Conservation (phyloP, 106 monocot genomes). For the Phalaenopsis equestris region DNA sequence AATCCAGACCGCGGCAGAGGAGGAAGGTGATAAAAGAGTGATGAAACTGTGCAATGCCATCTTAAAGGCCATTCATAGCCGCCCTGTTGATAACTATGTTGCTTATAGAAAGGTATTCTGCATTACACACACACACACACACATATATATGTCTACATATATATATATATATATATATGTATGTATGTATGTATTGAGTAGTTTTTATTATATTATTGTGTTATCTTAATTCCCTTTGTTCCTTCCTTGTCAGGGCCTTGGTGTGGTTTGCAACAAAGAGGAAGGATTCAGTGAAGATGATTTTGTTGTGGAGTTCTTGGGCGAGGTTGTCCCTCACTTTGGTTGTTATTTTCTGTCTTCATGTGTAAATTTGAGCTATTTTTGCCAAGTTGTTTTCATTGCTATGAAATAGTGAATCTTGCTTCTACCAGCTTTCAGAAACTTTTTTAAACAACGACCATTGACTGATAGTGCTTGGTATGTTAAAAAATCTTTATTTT, state of each 20-base stretch:
- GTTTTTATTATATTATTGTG: not conserved
- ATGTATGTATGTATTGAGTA: no score
- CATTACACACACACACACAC: no score
- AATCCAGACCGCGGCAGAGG: constrained; percentile 66
- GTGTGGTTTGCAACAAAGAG: constrained; percentile 95
- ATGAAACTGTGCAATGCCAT: constrained; percentile 64
- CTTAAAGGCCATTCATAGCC: constrained; percentile 69
- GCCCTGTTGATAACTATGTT: constrained; percentile 91
- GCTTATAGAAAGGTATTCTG: constrained; percentile 82
- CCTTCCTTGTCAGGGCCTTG: constrained; percentile 61
- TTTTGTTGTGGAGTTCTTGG: constrained; percentile 97
- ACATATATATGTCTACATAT: no score
- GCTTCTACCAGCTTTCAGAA: not conserved
- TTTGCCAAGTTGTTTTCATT: not conserved
- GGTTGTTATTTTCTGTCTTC: not conserved
- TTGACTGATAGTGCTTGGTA: not conserved
- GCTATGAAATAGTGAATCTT: constrained; percentile 1
- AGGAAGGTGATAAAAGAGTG: constrained; percentile 34
- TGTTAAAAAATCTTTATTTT: not conserved
- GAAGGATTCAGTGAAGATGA: constrained; percentile 80
- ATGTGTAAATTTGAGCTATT: not conserved
- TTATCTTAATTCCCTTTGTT: constrained; percentile 4
- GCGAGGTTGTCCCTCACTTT: constrained; percentile 53
- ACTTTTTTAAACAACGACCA: not conserved
- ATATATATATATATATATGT: no score